These are phyloP conservation scores for Fonsecaea pugnacius DNA, from an alignment of 2,329 filamentous ascomycete genomes.

Conservation along the genomic window DNA sequence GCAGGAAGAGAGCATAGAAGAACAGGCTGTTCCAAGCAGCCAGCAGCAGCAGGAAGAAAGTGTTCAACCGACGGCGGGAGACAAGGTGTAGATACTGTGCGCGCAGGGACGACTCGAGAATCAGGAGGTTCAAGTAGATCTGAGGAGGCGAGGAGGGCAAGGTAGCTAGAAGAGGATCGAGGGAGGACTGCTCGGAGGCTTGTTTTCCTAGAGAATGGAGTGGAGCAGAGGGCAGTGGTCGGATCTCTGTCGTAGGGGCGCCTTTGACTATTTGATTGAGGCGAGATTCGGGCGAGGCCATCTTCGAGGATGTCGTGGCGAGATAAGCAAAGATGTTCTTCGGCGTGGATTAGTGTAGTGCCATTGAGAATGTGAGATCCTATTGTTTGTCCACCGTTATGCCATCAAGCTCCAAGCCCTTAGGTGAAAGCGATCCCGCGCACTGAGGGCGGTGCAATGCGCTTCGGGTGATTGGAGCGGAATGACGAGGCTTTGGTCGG, in stretches of 20 bases:
- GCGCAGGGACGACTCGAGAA: conserved; percentile 91
- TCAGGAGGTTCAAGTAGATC: conserved; percentile 97
- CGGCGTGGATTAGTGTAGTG: conserved; percentile 13
- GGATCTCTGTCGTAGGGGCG: conserved; percentile 68
- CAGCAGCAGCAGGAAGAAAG: conserved; percentile 84
- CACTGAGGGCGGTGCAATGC: neutral
- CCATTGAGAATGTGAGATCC: conserved; percentile 19
- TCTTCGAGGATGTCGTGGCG: conserved; percentile 20
- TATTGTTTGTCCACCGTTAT: neutral
- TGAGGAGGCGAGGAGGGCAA: conserved; percentile 90
- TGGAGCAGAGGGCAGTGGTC: conserved; percentile 48
- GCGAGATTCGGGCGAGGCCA: conserved; percentile 62
- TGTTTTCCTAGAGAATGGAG: conserved; percentile 40
- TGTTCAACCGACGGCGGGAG: conserved; percentile 85
- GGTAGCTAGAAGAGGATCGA: conserved; percentile 71
- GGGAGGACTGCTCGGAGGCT: conserved; percentile 25
- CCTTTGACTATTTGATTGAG: conserved; percentile 94
- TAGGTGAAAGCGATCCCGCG: neutral
- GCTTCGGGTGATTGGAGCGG: neutral
- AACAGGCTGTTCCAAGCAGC: conserved; percentile 81
- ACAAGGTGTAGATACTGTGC: conserved; percentile 91
- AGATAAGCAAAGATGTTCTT: neutral
- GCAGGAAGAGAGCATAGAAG: conserved; percentile 86
- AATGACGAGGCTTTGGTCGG: neutral
- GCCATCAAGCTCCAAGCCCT: neutral